These are phyloP conservation scores for Cordyceps cicadae DNA, from an alignment of 2,329 filamentous ascomycete genomes.

Conservation along the genomic window DNA sequence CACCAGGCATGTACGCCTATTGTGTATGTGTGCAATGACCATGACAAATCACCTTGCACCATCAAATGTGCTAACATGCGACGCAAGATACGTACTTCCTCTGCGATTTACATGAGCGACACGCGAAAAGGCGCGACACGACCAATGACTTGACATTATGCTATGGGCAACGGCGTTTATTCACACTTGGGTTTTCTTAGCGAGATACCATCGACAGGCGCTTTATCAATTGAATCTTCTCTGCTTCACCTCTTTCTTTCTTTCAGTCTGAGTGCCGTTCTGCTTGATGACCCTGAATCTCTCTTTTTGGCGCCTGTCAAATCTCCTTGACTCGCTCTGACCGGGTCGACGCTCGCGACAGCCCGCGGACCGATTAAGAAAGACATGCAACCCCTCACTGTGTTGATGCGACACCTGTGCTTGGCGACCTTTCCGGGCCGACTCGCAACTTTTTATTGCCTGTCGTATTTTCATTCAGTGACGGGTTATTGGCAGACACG, in stretches of 20 bases:
- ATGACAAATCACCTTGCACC: background rate
- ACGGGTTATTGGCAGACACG: background rate
- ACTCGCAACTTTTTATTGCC: background rate
- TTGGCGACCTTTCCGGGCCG: background rate
- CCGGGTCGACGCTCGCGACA: background rate
- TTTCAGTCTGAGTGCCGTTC: too few species aligned
- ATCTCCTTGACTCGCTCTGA: background rate
- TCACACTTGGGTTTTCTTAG: slow-evolving; percentile 3
- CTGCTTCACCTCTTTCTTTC: too few species aligned
- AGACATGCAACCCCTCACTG: background rate
- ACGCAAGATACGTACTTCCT: background rate
- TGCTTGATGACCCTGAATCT: background rate
- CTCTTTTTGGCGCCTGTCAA: background rate
- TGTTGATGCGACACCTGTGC: background rate
- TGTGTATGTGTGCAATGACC: background rate
- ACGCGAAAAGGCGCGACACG: slow-evolving; percentile 4
- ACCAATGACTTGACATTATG: slow-evolving; percentile 7
- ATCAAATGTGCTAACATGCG: background rate
- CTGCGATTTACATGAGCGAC: background rate
- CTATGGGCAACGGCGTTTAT: slow-evolving; percentile 6
- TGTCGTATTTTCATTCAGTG: background rate
- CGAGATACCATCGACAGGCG: slow-evolving; percentile 11
- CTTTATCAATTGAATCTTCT: background rate
- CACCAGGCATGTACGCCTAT: slow-evolving; percentile 10
- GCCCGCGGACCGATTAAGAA: background rate